Base-by-base conservation (phyloP, 1,139 yeast genomes). In the Hansenula anomala region DNA sequence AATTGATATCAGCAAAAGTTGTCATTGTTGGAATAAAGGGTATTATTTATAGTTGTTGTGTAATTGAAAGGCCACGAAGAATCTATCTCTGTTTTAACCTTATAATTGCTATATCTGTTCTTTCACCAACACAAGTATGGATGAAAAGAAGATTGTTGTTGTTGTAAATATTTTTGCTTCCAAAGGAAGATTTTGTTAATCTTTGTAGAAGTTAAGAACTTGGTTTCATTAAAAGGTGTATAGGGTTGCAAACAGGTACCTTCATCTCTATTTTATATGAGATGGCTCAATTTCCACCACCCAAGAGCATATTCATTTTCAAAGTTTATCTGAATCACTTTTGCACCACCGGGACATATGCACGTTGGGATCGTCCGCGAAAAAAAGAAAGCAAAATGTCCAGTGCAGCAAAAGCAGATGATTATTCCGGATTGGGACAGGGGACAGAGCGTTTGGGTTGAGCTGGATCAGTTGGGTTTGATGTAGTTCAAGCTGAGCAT, bases 1-100 rank as follows among this genome's bases (percentile, higher is more conserved):
- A 31, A 38, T 45, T 45, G 33, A 45, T 40, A 30, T 50, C 48
- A 28, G 44, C 31, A 30, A 45, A 49, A 17, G 48, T 45, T n/a
- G 51, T 30, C 51, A 49, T 49, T 38, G 40, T n/a, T n/a, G 33
- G 25, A 6, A 15, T n/a, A 31, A 20, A 8, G 13, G 35, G 17
- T 35, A 23, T 27, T 20, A 23, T 28, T 29, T 30, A 15, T 20
- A 19, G 26, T 12, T 29, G 16, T 11, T 13, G n/a, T 12, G 12
- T 11, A 9, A 22, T 9, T 17, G 36, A 41, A 34, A 36, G 32
- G 37, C 25, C 26, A 32, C 26, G 17, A 19, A 20, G 20, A 29
- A 15, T 16, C 13, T 29, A 29, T 4, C 10, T 18, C 19, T n/a
- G n/a, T n/a, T n/a, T n/a, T n/a, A n/a, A n/a, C n/a, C n/a, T n/a